Base-by-base conservation (phyloP, 441 rosid genomes). In the Populus hybrid region DNA sequence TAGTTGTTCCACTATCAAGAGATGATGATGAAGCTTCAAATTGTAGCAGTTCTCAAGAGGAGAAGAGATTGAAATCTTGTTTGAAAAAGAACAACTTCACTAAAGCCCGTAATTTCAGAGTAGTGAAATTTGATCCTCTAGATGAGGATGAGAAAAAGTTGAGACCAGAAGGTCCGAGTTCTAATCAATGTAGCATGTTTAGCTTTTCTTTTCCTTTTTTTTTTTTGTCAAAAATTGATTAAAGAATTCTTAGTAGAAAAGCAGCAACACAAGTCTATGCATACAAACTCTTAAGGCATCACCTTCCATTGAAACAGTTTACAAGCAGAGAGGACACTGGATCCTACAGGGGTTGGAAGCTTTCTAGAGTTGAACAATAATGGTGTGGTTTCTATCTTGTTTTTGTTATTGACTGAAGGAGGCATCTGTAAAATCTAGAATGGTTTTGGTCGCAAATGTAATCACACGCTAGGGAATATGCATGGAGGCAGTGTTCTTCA, bases 1-100 rank as follows among this genome's bases (percentile, higher is more conserved):
- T 18, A 36, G 6, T 11, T n/a, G 38, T 1, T 18, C 11, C 28
- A 5, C 16, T 8, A 38, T 46, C 72, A 18, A 66, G 10, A 71
- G 57, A 14, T 74, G 76, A 70, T n/a, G 23, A 59, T 40, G 50
- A 10, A 8, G 57, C 18, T 46, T 30, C 21, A 24, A 77, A 40
- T 32, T 40, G 40, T 2, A 63, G 69, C 50, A 26, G 11, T 70
- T 57, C 30, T 7, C 8, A 74, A 23, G 73, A 73, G 72, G 40
- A 30, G 6, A 53, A 32, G 20, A 18, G 72, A n/a, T 53, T 81
- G 30, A 80, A 78, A 76, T 80, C 87, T 78, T 85, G 87, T 67
- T 69, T 85, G 61, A 85, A 80, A 78, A 82, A 80, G 78, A 68
- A 78, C 28, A 73, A 61, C 16, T 20, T 5, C 7, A 34, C 50